phyloP scores from a whole-genome alignment of 176 grass and related monocot species.

The Oryza glumipatula region DNA sequence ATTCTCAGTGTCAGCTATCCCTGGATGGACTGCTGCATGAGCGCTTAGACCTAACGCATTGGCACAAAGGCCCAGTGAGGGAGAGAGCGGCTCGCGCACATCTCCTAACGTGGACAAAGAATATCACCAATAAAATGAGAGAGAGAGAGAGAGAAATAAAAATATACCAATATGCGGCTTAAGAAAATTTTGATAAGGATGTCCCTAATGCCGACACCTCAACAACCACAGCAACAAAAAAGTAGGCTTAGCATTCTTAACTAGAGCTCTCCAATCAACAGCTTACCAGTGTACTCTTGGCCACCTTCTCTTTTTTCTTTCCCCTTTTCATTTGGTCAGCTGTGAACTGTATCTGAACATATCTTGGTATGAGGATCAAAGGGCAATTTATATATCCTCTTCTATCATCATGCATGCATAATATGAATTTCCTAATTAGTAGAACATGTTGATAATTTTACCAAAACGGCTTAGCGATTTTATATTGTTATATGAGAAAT shows the following conservation, averaged over 20 bases:
- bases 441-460: not conserved
- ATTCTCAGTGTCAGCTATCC: constrained; percentile 29
- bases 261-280: constrained; percentile 16
- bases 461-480: not conserved
- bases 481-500: not conserved
- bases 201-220: constrained; percentile 37
- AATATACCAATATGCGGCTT: constrained; percentile 1
- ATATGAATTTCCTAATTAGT: not conserved
- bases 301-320: not conserved
- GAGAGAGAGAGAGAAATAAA: not conserved
- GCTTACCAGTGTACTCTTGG: not conserved
- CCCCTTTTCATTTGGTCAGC: not conserved
- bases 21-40: not conserved
- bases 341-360: not conserved
- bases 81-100: constrained; percentile 14
- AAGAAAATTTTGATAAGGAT: constrained; percentile 41
- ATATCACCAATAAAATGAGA: constrained; percentile 15
- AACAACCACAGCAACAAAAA: constrained; percentile 45
- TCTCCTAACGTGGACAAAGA: constrained; percentile 38
- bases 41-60: constrained; percentile 27
- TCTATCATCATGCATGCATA: not conserved
- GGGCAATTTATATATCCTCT: no score
- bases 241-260: constrained; percentile 24
- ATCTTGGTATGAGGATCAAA: no score
- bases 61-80: not conserved